Evolutionary conservation across 2,329 filamentous ascomycete species (phyloP), one percentile per base, ranked within the genome.

Genomic region (Periconia sp.): DNA sequence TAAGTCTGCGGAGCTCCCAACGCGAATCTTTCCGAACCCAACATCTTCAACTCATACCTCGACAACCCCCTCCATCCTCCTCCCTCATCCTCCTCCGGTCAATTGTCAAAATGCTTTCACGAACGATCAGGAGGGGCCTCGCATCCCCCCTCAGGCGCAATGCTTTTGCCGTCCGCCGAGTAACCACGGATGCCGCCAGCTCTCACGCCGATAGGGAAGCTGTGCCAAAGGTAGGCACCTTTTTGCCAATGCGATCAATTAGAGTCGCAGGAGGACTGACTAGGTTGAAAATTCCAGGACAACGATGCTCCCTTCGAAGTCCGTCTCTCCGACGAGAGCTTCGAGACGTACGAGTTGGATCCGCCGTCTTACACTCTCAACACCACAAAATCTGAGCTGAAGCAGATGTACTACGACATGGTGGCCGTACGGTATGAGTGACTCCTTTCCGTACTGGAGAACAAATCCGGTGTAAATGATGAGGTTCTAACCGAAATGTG

Each of bases 351-450:
- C 81, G 92, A 97, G 83, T 86, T 99, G 74, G 94, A 99, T 80
- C 92, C 93, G 67, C 94, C 94, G 63, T 82, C 91, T 54, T 97
- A 97, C 84, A 92, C 90, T 60, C 81, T 99, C 67, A 83, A 95
- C 70, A 90, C 92, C 61, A 97, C 93, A 72, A 99, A 99, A 88
- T 92, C 90, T 80, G 90, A 97, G 82, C 82, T 99, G 76, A 97
- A 96, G 87, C 84, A 95, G 83, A 97, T 97, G 88, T 99, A 99
- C 85, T 88, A 88, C 77, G 91, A 97, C 77, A 97, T 99, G 94
- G 93, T 97, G 51, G 82, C 86, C 63, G 87, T 92, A 72, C 87
- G 93, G 92, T 96, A 90, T 76, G 87, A 53, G 45, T 11, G 41
- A 18, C 35, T 27, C 37, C 33, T 48, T 48, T 40, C 30, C 37